phyloP scores from a whole-genome alignment of 2,329 filamentous ascomycete genomes.

The Phialophora tarda region DNA sequence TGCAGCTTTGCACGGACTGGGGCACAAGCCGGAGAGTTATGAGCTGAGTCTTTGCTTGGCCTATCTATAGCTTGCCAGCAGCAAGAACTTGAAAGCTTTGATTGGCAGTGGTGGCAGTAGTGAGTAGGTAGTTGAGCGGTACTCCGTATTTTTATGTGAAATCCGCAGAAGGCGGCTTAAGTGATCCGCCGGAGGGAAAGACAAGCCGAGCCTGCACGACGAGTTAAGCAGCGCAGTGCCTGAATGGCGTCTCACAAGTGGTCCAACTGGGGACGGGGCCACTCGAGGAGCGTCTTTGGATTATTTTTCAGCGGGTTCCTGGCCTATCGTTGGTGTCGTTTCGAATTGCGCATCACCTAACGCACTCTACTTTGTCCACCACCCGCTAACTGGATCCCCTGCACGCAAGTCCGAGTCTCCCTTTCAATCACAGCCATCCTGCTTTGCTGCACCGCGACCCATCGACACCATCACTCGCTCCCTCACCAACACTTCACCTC shows the following conservation, averaged over 20 bases:
- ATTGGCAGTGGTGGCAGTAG: neutral
- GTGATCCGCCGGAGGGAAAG: neutral
- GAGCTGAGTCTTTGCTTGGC: constrained; percentile 3
- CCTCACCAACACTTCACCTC: constrained; percentile 24
- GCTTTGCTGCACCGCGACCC: constrained; percentile 28
- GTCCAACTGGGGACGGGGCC: constrained; percentile 8
- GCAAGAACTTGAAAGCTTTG: neutral
- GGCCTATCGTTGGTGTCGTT: constrained; percentile 30
- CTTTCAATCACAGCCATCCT: constrained; percentile 34
- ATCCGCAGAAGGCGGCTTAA: neutral
- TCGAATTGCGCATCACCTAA: constrained; percentile 31
- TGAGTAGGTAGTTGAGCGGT: neutral
- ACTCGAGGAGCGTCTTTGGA: constrained; percentile 5
- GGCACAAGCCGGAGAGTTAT: neutral
- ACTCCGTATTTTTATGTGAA: constrained; percentile 1
- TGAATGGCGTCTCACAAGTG: constrained; percentile 19
- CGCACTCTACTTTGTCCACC: constrained; percentile 9
- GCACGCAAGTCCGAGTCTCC: constrained; percentile 23
- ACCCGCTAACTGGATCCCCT: constrained; percentile 10
- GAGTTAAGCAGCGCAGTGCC: constrained; percentile 18
- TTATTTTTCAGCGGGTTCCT: constrained; percentile 19
- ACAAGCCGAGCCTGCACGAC: neutral
- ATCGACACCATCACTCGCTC: constrained; percentile 21
- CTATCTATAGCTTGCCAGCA: constrained; percentile 1
- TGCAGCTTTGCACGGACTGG: neutral